A percentile compares a stretch with the other conserved stretches of the same genome.
These are phyloP conservation scores for Syzygium grande DNA, from an alignment of 345 rosid genomes.

Conservation along the genomic window DNA sequence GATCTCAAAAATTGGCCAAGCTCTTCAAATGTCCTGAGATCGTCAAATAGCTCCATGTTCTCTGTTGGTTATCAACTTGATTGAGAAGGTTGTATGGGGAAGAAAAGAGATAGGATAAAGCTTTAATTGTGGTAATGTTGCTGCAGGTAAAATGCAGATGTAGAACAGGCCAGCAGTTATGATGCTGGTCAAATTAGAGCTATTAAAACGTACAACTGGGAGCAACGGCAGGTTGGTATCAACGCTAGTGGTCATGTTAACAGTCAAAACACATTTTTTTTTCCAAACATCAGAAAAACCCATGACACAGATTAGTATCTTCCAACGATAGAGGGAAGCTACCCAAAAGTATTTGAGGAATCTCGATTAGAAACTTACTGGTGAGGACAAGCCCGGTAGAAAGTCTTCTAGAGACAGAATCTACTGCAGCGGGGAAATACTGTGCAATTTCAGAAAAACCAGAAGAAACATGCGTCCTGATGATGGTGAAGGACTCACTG, in stretches of 20 bases:
- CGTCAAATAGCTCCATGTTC: conserved; percentile 94
- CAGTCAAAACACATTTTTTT: neutral
- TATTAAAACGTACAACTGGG: neutral
- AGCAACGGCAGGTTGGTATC: neutral
- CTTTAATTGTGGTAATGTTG: neutral
- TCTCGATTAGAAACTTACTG: conserved; percentile 42
- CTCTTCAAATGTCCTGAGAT: conserved; percentile 71
- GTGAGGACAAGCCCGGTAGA: conserved; percentile 71
- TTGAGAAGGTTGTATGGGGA: neutral
- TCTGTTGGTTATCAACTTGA: conserved; percentile 28
- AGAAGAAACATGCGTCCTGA: conserved; percentile 30
- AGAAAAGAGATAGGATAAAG: neutral
- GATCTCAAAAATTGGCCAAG: conserved; percentile 62
- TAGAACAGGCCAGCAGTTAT: neutral
- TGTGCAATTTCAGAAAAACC: conserved; percentile 41
- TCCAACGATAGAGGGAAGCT: neutral
- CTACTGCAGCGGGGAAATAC: conserved; percentile 48
- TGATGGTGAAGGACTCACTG: conserved; percentile 44
- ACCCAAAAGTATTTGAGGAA: neutral
- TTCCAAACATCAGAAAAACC: neutral
- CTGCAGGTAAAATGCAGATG: neutral
- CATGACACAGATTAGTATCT: neutral
- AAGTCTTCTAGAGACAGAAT: conserved; percentile 54
- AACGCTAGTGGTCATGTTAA: neutral
- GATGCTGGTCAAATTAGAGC: neutral